Evolutionary conservation across 306 rosid genomes (phyloP).

Genomic region (Glycyrrhiza uralensis): DNA sequence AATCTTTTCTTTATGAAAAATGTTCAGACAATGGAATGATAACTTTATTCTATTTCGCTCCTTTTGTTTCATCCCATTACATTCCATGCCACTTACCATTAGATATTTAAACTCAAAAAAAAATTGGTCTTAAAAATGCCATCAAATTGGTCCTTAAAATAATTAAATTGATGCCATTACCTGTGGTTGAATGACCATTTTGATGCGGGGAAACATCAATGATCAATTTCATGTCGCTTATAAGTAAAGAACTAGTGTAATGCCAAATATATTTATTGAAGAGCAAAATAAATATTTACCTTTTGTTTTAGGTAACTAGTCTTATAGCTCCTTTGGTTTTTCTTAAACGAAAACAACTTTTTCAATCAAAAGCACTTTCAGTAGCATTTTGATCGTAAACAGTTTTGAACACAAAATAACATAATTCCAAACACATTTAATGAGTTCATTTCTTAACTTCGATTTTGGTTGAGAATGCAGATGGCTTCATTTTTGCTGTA

Average conservation of each 20-base stretch:
- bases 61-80: background rate
- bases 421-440: background rate
- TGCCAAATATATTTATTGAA: background rate
- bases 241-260: background rate
- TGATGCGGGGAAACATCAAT: background rate
- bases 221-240: background rate
- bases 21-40: background rate
- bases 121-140: background rate
- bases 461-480: slow-evolving; percentile 41
- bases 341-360: background rate
- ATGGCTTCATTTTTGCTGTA: slow-evolving; percentile 80
- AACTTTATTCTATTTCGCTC: background rate
- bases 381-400: background rate
- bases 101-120: background rate
- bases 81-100: background rate
- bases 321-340: background rate
- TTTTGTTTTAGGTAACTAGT: background rate
- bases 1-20: background rate
- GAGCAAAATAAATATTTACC: background rate
- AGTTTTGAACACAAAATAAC: slow-evolving; percentile 4
- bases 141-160: slow-evolving; percentile 1
- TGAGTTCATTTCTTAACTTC: slow-evolving; percentile 3
- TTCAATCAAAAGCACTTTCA: background rate
- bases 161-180: background rate
- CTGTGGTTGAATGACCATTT: background rate